A percentile compares a stretch with the other conserved stretches of the same genome.
phyloP scores from a whole-genome alignment of 176 grass and related monocot genomes.

The Rhynchospora tenuis region DNA sequence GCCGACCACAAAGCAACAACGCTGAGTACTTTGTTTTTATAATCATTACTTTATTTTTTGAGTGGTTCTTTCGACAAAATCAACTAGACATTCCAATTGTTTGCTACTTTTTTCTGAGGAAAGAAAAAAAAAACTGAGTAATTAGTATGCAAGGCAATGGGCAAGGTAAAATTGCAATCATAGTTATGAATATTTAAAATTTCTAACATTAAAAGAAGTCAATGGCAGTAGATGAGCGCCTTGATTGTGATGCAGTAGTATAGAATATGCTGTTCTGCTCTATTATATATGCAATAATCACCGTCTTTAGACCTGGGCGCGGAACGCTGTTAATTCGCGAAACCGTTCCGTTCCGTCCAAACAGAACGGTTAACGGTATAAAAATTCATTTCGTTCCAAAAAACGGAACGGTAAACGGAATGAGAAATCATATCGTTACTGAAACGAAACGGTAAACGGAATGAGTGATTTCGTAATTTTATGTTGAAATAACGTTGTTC shows the following conservation, averaged over 20 bases:
- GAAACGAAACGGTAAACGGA: no score
- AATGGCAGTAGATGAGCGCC: background rate
- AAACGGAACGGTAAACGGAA: no score
- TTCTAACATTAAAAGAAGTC: background rate
- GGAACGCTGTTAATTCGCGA: no score
- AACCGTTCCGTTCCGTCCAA: no score
- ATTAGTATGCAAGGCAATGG: background rate
- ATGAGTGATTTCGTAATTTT: no score
- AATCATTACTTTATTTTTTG: background rate
- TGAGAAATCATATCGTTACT: no score
- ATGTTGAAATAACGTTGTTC: no score
- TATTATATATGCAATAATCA: background rate
- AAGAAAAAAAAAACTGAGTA: background rate
- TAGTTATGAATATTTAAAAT: background rate
- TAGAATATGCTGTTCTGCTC: background rate
- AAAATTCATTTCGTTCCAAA: no score
- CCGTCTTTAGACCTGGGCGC: no score
- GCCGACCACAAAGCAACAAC: background rate
- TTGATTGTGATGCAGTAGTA: background rate
- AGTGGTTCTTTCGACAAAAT: conserved; percentile 1
- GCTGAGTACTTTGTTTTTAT: background rate
- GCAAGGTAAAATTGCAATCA: background rate
- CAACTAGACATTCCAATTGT: background rate
- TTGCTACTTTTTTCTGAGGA: background rate
- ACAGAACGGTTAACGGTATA: no score